These are phyloP conservation scores for Scheffersomyces lignicola DNA, from an alignment of 1,139 yeast genomes.

Conservation along the genomic window DNA sequence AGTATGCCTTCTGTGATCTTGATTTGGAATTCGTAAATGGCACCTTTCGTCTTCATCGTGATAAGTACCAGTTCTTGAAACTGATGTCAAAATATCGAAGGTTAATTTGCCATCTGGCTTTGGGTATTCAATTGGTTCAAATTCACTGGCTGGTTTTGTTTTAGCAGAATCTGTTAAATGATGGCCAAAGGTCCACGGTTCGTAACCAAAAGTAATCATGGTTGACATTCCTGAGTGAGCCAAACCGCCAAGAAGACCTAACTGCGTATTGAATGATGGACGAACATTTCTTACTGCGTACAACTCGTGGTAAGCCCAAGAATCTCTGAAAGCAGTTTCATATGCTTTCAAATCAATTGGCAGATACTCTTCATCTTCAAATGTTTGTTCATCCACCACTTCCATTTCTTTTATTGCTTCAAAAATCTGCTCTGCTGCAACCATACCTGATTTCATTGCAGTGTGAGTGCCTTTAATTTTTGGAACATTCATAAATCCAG, in stretches of 20 bases:
- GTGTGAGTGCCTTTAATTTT: constrained; percentile 98
- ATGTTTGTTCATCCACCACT: constrained; percentile 50
- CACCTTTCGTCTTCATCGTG: constrained; percentile 94
- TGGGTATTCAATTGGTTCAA: constrained; percentile 77
- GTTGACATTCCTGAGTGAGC: constrained; percentile 86
- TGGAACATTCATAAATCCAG: constrained; percentile 96
- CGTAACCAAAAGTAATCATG: constrained; percentile 68
- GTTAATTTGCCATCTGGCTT: constrained; percentile 91
- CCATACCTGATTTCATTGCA: constrained; percentile 91
- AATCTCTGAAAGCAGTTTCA: constrained; percentile 62
- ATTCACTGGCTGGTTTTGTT: constrained; percentile 67
- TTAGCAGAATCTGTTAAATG: constrained; percentile 68
- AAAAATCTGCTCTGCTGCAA: constrained; percentile 87
- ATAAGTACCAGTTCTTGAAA: constrained; percentile 91
- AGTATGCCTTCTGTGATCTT: constrained; percentile 69
- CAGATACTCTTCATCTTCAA: constrained; percentile 31
- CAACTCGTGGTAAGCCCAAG: constrained; percentile 87
- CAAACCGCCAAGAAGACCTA: constrained; percentile 79
- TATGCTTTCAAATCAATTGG: constrained; percentile 57
- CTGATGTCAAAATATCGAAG: constrained; percentile 88
- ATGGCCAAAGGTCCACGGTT: constrained; percentile 86
- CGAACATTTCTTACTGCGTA: constrained; percentile 83
- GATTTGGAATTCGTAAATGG: constrained; percentile 78
- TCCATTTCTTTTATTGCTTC: constrained; percentile 51
- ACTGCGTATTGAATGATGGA: constrained; percentile 76